These are phyloP conservation scores for Phytopythium montanum DNA, from an alignment of 352 stramenopile species.

Conservation along the genomic window DNA sequence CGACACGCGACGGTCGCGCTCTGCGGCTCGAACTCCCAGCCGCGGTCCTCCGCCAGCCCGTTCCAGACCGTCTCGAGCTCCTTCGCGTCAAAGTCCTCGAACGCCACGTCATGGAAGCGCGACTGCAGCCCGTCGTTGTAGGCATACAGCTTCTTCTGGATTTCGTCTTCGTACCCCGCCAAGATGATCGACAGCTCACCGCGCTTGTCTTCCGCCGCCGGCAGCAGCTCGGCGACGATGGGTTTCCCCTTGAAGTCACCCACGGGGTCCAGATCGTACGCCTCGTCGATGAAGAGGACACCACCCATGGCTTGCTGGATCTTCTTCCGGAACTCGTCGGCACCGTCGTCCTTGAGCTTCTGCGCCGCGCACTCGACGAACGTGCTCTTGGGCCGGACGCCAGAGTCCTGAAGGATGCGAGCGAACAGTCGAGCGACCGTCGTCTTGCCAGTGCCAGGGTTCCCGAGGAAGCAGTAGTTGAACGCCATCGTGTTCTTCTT, in stretches of 20 bases:
- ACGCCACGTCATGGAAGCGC: conserved; percentile 82
- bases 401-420: conserved; percentile 71
- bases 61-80: conserved; percentile 83
- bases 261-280: conserved; percentile 86
- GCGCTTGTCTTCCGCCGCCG: conserved; percentile 81
- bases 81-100: conserved; percentile 90
- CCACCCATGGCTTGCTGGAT: conserved; percentile 70
- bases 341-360: conserved; percentile 67
- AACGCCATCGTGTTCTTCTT: conserved; percentile 70
- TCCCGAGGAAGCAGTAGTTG: conserved; percentile 79
- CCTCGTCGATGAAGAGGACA: conserved; percentile 93
- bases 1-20: conserved; percentile 62
- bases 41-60: conserved; percentile 31
- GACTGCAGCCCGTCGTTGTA: conserved; percentile 88
- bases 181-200: conserved; percentile 89
- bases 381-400: conserved; percentile 41
- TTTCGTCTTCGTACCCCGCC: conserved; percentile 91
- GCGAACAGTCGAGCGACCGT: conserved; percentile 83
- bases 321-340: conserved; percentile 69
- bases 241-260: conserved; percentile 74
- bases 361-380: conserved; percentile 53
- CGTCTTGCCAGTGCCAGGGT: conserved; percentile 74
- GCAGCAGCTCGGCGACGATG: conserved; percentile 88
- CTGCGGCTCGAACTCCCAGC: conserved; percentile 44
- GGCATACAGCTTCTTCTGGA: conserved; percentile 90